Conservation (phyloP, 805 yeast species). For the Dipodascopsis uninucleata region DNA sequence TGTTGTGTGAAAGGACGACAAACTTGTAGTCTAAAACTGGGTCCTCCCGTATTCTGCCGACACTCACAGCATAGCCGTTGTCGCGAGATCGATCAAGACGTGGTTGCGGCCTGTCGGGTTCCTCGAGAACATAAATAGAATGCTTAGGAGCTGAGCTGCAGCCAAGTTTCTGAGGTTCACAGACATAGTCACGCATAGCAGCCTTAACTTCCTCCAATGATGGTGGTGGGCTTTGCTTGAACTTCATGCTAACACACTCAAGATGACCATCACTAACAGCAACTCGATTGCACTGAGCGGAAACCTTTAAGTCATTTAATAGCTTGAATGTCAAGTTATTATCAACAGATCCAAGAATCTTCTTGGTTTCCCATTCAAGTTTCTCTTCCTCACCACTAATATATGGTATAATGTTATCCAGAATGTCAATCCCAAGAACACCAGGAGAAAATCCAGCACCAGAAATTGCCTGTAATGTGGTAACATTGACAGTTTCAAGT, state of each 20-base stretch:
- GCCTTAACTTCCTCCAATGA: conserved; percentile 73
- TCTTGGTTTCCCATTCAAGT: conserved; percentile 97
- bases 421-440: conserved; percentile 88
- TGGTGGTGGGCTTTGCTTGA: conserved; percentile 80
- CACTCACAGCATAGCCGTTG: conserved; percentile 87
- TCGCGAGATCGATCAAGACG: conserved; percentile 95
- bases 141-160: conserved; percentile 93
- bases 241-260: conserved; percentile 84
- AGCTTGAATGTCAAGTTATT: conserved; percentile 54
- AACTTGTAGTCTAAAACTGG: conserved; percentile 91
- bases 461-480: conserved; percentile 94
- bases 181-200: conserved; percentile 64
- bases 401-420: conserved; percentile 92
- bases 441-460: conserved; percentile 99
- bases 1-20: conserved; percentile 97
- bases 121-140: conserved; percentile 87
- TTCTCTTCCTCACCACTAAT: conserved; percentile 97
- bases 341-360: conserved; percentile 71
- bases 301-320: conserved; percentile 68
- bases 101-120: conserved; percentile 94
- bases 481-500: conserved; percentile 75
- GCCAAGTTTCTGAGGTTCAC: conserved; percentile 75
- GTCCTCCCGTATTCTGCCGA: conserved; percentile 91
- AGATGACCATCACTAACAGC: conserved; percentile 98
- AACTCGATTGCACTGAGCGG: conserved; percentile 96